phyloP scores from a whole-genome alignment of 2,329 filamentous ascomycete species.

The Colletotrichum coccodes region DNA sequence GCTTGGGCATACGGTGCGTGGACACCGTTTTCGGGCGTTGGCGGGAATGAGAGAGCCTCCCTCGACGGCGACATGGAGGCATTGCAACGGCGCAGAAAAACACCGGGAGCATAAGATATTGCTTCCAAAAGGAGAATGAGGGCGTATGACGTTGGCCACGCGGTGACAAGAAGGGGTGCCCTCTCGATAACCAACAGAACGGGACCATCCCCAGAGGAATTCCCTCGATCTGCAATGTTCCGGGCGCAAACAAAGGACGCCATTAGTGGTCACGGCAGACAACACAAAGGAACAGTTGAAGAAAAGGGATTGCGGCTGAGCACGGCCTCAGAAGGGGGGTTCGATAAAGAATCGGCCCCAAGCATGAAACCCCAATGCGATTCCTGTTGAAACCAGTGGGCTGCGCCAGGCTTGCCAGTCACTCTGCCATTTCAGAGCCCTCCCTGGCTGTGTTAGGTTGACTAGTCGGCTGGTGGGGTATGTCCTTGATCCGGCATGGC shows the following conservation, averaged over 20 bases:
- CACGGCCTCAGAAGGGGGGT: constrained; percentile 11
- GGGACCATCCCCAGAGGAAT: neutral
- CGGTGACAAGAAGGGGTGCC: neutral
- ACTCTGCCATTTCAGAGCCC: constrained; percentile 15
- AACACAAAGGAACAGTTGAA: neutral
- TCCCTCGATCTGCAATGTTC: neutral
- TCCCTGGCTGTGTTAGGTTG: neutral
- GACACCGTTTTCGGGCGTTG: neutral
- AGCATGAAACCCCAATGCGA: constrained; percentile 31
- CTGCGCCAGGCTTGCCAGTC: constrained; percentile 17
- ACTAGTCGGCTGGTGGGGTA: neutral
- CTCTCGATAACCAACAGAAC: neutral
- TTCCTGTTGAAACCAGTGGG: constrained; percentile 28
- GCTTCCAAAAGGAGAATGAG: neutral
- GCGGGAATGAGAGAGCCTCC: neutral
- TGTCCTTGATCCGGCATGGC: constrained; percentile 5
- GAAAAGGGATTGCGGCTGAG: constrained; percentile 19
- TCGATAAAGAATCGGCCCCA: constrained; percentile 8
- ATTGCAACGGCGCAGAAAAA: neutral
- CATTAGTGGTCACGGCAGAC: constrained; percentile 6
- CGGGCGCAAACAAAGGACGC: constrained; percentile 9
- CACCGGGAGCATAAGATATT: neutral
- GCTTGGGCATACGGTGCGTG: neutral
- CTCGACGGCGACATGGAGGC: neutral
- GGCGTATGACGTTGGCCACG: neutral